Evolutionary conservation across 1,139 yeast genomes (phyloP), one percentile per base, ranked within the genome.

Genomic region (Geotrichum restrictum): DNA sequence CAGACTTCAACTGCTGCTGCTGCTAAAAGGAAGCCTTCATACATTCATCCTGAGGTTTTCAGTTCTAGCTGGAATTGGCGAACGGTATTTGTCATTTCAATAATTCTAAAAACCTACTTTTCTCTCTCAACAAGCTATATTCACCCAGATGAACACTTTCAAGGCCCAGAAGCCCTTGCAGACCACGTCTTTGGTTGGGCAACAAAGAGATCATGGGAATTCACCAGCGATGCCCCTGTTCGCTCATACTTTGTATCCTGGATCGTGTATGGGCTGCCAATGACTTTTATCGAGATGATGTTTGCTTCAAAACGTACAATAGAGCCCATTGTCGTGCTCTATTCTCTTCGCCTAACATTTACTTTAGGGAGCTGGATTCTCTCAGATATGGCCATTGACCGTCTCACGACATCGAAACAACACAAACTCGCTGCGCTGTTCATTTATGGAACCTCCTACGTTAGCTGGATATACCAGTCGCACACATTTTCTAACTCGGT

Each of bases 81-180:
- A 10, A 51, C 59, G 6, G 57, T 67, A 18, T 63, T 69, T 38
- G 55, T 66, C 8, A 22, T 64, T 16, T 60, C 70, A 36, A 74
- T 81, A 21, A 71, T 74, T 0, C 66, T 80, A 21, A 69, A 89
- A 51, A 70, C 85, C 38, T 70, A 79, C 31, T 72, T 88, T 46
- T 82, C 88, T 0, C 66, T 86, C 1, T 81, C 85, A 48, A 78
- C 85, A 41, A 88, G 97, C 0, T 94, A 94, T 65, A 83, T 94
- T 48, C 99, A 94, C 62, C 98, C 98, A 0, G 99, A 94, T 73
- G 99, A 94, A 70, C 96, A 91, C 67, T 88, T 88, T 66, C 99
- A 94, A 67, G 81, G 85, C 21, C 77, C 94, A 33, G 95, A 89
- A 64, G 83, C 87, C 0, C 65, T 93, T 18, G 75, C 84, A 57